Conservation (phyloP, 345 rosid genomes). For the Eucalyptus coolabah region DNA sequence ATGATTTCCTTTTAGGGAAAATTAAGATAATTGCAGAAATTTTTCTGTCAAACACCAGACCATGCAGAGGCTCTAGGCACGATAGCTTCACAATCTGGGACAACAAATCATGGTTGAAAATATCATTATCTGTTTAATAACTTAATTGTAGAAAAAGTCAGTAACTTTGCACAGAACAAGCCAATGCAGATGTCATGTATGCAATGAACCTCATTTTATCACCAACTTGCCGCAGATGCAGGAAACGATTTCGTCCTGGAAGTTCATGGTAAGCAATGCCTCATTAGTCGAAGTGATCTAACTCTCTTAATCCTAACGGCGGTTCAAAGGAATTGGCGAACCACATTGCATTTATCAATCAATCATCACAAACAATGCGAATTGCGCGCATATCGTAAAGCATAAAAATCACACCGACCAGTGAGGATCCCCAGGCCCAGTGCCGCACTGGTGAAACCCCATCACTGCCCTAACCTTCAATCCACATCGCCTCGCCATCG, state of each 20-base stretch:
- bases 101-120: neutral
- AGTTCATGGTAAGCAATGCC: neutral
- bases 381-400: neutral
- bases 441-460: constrained; percentile 37
- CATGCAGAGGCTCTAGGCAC: neutral
- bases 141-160: neutral
- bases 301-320: neutral
- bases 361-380: neutral
- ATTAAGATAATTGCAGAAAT: neutral
- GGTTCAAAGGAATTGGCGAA: neutral
- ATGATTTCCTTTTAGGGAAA: neutral
- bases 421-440: constrained; percentile 22
- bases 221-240: neutral
- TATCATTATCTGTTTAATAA: neutral
- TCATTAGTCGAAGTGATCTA: neutral
- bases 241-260: neutral
- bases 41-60: neutral
- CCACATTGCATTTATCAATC: neutral
- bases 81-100: neutral
- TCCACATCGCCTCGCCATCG: constrained; percentile 19
- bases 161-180: neutral
- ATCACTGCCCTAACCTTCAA: constrained; percentile 30
- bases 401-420: constrained; percentile 11
- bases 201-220: neutral
- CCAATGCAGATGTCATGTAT: neutral